Evolutionary conservation across 345 rosid species (phyloP), one percentile per base, ranked within the genome.

Genomic region (Arabidopsis arenosa): DNA sequence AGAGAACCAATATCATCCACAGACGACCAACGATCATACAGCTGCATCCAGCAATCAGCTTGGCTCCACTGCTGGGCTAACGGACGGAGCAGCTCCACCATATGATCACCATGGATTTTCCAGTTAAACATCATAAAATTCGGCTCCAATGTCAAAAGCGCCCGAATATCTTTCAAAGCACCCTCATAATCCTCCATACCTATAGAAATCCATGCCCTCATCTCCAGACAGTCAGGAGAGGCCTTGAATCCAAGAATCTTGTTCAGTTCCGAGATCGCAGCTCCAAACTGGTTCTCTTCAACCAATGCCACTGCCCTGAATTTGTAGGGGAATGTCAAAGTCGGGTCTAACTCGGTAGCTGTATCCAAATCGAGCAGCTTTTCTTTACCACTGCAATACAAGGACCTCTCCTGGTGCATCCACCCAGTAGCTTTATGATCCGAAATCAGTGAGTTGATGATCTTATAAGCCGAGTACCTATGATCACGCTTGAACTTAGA

Each of bases 31-130:
- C 92, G 84, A 81, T 94, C 96, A 75, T 90, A 88, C 39, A 94
- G 87, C 74, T 90, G 97, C 96, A 92, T 90, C 98, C 97, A 94
- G 76, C 97, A 92, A 72, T 92, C 97, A 72, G 92, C 97, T 76
- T 86, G 91, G 78, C 88, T 89, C 86, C 87, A 89, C 73, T 88
- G 89, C 76, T 85, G 96, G 40, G 82, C 96, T 66, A 83, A 84
- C 43, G 97, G 96, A 6, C 79, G 76, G 11, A 94, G 89, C 70
- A 88, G 75, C 80, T 92, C 90, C 40, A 92, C 89, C 85, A 94
- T 66, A 48, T 78, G 89, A 56, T 94, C 93, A 45, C 91, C 89
- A 9, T 75, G 88, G 83, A 92, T 70, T 73, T 87, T 86, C 76
- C 87, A 80, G 41, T 90, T 76, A 75, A 92, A 92, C 87, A 90